Conservation (phyloP, 2,329 filamentous ascomycete genomes). For the Xylariaceae sp. region DNA sequence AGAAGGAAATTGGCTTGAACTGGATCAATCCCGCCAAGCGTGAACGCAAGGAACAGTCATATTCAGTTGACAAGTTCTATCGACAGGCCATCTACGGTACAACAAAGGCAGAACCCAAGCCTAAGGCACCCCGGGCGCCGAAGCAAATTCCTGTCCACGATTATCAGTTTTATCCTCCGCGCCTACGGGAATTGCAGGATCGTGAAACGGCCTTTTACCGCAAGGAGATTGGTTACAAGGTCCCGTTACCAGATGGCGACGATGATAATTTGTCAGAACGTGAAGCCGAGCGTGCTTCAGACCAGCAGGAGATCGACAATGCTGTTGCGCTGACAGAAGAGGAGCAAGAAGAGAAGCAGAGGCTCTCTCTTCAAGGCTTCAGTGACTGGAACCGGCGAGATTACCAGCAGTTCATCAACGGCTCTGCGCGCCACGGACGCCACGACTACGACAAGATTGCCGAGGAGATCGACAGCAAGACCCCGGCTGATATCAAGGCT, state of each 20-base stretch:
- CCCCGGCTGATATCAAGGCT: constrained; percentile 73
- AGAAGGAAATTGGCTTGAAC: constrained; percentile 85
- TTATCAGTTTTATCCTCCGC: constrained; percentile 91
- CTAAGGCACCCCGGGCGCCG: constrained; percentile 90
- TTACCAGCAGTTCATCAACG: constrained; percentile 97
- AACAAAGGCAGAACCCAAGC: constrained; percentile 78
- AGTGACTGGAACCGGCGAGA: constrained; percentile 94
- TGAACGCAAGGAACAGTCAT: constrained; percentile 95
- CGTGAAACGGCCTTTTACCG: constrained; percentile 93
- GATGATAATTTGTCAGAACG: constrained; percentile 83
- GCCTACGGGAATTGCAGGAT: constrained; percentile 83
- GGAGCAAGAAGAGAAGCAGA: constrained; percentile 80
- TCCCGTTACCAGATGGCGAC: constrained; percentile 79
- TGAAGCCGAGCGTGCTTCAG: constrained; percentile 78
- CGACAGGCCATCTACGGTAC: constrained; percentile 74
- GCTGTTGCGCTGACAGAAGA: constrained; percentile 83
- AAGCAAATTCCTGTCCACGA: constrained; percentile 91
- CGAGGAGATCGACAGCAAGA: constrained; percentile 87
- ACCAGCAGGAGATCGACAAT: constrained; percentile 90
- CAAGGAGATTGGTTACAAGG: constrained; percentile 94
- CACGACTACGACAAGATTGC: constrained; percentile 80
- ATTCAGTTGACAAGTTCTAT: constrained; percentile 99
- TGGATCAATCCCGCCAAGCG: constrained; percentile 99
- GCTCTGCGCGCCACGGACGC: constrained; percentile 86
- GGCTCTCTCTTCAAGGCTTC: constrained; percentile 78